Evolutionary conservation across 306 rosid species (phyloP), one percentile per base, ranked within the genome.

Genomic region (Gastrolobium villosum): DNA sequence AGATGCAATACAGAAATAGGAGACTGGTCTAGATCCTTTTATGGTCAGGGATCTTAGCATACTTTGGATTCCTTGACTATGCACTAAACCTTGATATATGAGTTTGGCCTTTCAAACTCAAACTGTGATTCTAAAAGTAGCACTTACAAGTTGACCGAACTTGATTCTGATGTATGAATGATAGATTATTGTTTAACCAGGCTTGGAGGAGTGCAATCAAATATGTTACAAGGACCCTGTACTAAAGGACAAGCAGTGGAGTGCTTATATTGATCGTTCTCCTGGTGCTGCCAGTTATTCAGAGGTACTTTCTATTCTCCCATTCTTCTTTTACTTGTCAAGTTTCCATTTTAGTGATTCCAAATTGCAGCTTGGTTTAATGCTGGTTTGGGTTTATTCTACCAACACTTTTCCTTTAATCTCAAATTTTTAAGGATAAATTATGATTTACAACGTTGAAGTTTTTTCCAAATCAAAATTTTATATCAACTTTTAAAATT

Each of bases 161-260:
- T 73, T 53, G 30, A 31, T 67, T 78, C 41, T 72, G 35, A 48
- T 78, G 35, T 66, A 59, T 62, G 34, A 83, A 65, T 73, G 63
- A 79, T 74, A 28, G 44, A 46, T 46, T 49, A 65, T 39, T 77
- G 40, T 10, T 77, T 65, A 77, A 72, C 32, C 81, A 86, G 99
- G 98, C 84, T 68, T 95, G 90, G 94, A 89, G 72, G 91, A 87
- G 64, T 92, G 97, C 79, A 71, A 84, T 76, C 95, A 87, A 55
- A 82, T 95, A 72, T 95, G 97, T 83, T 95, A 89, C 75, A 95
- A 95, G 86, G 97, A 95, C 75, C 99, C 99, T 65, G 99, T 95
- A 48, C 82, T 95, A 1, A 88, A 90, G 84, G 96, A 92, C 85
- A 91, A 59, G n/a, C 87, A 90, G 43, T 95, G 99, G 99, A 95